A percentile compares a stretch with the other conserved stretches of the same genome.
phyloP scores from a whole-genome alignment of 2,329 filamentous ascomycete species.

The Neofusicoccum sp. region DNA sequence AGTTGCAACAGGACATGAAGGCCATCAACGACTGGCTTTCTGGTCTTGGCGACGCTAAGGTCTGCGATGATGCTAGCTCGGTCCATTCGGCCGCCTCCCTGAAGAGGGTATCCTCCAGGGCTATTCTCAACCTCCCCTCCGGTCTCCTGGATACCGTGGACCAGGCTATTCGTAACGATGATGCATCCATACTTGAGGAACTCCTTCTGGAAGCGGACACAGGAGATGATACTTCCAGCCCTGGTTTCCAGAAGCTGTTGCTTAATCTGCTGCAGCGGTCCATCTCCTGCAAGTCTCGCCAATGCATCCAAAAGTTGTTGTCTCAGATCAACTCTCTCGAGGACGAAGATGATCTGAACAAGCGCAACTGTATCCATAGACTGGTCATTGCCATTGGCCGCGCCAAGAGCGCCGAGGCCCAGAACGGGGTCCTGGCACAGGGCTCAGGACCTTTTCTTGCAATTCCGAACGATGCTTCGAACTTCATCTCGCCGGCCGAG shows the following conservation, averaged over 20 bases:
- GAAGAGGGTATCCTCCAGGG: constrained; percentile 74
- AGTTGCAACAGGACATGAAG: constrained; percentile 61
- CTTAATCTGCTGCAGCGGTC: constrained; percentile 78
- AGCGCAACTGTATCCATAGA: constrained; percentile 89
- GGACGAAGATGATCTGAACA: constrained; percentile 90
- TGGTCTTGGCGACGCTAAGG: constrained; percentile 74
- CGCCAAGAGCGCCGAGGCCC: constrained; percentile 60
- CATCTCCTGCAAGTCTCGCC: constrained; percentile 69
- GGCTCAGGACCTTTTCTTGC: constrained; percentile 32
- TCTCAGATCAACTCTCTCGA: constrained; percentile 71
- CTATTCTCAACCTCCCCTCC: constrained; percentile 71
- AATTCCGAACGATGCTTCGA: constrained; percentile 59
- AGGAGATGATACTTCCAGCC: constrained; percentile 49
- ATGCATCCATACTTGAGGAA: constrained; percentile 58
- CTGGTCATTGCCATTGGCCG: constrained; percentile 90
- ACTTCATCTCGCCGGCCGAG: constrained; percentile 79
- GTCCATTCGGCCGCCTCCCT: constrained; percentile 70
- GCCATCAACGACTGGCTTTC: constrained; percentile 91
- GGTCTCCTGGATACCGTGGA: constrained; percentile 72
- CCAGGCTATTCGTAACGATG: constrained; percentile 69
- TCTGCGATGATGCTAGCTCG: constrained; percentile 74
- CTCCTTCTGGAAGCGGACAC: constrained; percentile 62
- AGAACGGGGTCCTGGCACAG: constrained; percentile 50
- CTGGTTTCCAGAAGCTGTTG: constrained; percentile 67
- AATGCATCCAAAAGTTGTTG: constrained; percentile 73